These are phyloP conservation scores for Ilyonectria mors-panacis DNA, from an alignment of 2,329 filamentous ascomycete species.

Conservation along the genomic window DNA sequence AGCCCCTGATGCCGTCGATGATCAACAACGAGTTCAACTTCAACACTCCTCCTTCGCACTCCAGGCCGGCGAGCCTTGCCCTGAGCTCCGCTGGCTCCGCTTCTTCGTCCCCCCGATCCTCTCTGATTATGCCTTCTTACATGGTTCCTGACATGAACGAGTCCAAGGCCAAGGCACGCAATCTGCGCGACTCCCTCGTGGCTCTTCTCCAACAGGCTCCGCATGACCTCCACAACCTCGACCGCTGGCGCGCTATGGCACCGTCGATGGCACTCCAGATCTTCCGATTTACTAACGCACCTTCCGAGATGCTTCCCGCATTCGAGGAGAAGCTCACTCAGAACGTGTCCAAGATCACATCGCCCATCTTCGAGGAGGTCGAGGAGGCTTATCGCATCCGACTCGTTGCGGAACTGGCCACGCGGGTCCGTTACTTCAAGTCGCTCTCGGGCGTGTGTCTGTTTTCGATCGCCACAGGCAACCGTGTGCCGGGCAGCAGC, in stretches of 20 bases:
- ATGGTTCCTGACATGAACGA: slow-evolving; percentile 57
- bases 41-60: slow-evolving; percentile 59
- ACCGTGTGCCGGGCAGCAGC: slow-evolving; percentile 58
- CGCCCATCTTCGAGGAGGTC: slow-evolving; percentile 63
- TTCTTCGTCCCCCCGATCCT: slow-evolving; percentile 67
- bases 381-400: slow-evolving; percentile 66
- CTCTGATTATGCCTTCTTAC: slow-evolving; percentile 57
- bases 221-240: slow-evolving; percentile 56
- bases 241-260: slow-evolving; percentile 68
- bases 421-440: slow-evolving; percentile 67
- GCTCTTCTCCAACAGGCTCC: slow-evolving; percentile 69
- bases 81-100: slow-evolving; percentile 65
- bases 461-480: slow-evolving; percentile 69
- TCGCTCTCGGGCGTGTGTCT: slow-evolving; percentile 66
- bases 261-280: slow-evolving; percentile 71
- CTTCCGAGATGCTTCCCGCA: slow-evolving; percentile 61
- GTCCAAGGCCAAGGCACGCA: slow-evolving; percentile 60
- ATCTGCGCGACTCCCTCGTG: slow-evolving; percentile 68
- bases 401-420: slow-evolving; percentile 64
- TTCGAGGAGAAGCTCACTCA: slow-evolving; percentile 66
- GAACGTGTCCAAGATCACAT: slow-evolving; percentile 60
- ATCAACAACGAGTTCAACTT: slow-evolving; percentile 62
- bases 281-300: slow-evolving; percentile 69
- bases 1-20: slow-evolving; percentile 47
- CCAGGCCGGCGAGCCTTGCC: slow-evolving; percentile 67